Conservation (phyloP, 495 filamentous ascomycete genomes). For the Xylaria intraflava region DNA sequence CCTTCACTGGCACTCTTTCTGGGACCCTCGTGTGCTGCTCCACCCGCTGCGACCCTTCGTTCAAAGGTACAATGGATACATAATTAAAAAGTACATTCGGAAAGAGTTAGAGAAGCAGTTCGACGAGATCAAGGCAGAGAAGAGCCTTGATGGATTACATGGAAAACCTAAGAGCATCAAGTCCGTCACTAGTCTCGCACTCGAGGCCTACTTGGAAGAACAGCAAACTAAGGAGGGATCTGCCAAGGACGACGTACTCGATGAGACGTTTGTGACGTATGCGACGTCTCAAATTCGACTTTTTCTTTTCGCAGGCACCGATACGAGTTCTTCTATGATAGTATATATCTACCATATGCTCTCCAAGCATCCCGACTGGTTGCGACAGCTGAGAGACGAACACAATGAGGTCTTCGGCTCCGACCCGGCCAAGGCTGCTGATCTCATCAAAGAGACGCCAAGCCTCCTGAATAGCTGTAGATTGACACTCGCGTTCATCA, state of each 20-base stretch:
- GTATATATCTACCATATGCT: conserved; percentile 33
- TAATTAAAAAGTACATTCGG: background rate
- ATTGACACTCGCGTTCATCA: conserved; percentile 44
- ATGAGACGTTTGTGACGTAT: background rate
- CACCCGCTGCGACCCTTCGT: background rate
- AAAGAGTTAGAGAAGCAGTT: background rate
- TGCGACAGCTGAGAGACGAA: conserved; percentile 7
- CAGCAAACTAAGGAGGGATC: background rate
- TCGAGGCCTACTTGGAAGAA: background rate
- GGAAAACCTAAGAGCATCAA: background rate
- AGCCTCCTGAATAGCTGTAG: conserved; percentile 35
- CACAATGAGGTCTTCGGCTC: conserved; percentile 35
- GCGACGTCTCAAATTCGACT: background rate
- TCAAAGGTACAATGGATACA: background rate
- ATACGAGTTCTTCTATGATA: conserved; percentile 29
- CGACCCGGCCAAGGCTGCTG: conserved; percentile 17
- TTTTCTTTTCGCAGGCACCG: conserved; percentile 37
- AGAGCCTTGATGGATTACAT: background rate
- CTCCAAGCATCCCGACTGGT: conserved; percentile 25
- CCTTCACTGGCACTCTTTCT: background rate
- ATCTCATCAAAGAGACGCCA: conserved; percentile 26
- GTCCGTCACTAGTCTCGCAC: background rate
- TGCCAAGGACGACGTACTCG: no score
- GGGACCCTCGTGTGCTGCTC: background rate
- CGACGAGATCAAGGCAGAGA: background rate